A percentile compares a stretch with the other conserved stretches of the same genome.
Conservation (phyloP, 768 basidiomycete species). For the Amanita muscaria region DNA sequence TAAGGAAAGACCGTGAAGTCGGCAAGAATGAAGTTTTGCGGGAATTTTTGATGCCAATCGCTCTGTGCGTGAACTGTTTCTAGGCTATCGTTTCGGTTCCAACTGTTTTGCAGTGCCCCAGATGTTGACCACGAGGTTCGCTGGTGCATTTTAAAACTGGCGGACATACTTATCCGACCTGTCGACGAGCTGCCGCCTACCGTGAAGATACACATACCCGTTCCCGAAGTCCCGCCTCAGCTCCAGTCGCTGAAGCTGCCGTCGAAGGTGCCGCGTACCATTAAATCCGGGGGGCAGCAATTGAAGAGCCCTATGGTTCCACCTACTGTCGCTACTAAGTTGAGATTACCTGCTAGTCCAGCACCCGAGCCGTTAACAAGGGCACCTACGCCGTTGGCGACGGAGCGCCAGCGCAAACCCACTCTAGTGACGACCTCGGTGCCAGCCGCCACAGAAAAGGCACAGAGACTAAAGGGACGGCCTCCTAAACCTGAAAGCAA, state of each 20-base stretch:
- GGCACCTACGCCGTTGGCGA: constrained; percentile 23
- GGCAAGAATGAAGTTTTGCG: constrained; percentile 72
- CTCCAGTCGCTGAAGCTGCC: constrained; percentile 46
- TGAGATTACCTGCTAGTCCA: constrained; percentile 43
- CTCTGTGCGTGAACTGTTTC: constrained; percentile 45
- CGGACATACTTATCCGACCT: constrained; percentile 80
- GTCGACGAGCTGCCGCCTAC: constrained; percentile 80
- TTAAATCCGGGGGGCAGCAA: constrained; percentile 31
- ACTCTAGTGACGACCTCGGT: constrained; percentile 27
- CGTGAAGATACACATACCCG: constrained; percentile 78
- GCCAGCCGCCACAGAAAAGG: constrained; percentile 18
- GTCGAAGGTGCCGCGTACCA: constrained; percentile 30
- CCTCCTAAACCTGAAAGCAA: constrained; percentile 23
- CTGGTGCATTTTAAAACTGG: constrained; percentile 85
- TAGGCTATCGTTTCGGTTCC: constrained; percentile 17
- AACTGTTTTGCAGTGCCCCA: constrained; percentile 40
- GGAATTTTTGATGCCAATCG: constrained; percentile 73
- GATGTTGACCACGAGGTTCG: constrained; percentile 83
- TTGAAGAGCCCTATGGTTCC: constrained; percentile 32
- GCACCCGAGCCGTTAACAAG: constrained; percentile 18
- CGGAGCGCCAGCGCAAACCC: constrained; percentile 26
- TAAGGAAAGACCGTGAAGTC: constrained; percentile 82
- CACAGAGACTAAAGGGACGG: constrained; percentile 21
- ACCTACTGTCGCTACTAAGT: constrained; percentile 39
- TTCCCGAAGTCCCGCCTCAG: constrained; percentile 49